Evolutionary conservation across 1,139 yeast species (phyloP), one percentile per base, ranked within the genome.

Genomic region (Debaryomyces robertsiae): DNA sequence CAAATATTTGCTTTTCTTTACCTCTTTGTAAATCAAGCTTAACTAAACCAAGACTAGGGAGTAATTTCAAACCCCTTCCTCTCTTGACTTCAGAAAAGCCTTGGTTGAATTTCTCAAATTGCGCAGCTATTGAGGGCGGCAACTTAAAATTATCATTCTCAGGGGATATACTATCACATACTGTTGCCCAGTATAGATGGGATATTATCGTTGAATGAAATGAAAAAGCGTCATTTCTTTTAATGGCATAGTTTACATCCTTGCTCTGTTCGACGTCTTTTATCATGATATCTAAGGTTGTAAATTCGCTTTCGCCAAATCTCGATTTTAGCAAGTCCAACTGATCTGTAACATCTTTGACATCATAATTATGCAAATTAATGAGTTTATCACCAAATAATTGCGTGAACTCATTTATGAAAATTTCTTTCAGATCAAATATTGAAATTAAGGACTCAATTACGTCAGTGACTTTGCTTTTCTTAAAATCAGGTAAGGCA

Each of bases 401-500:
- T 22, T 72, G 70, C 5, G 85, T 77, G 49, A 93, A 79, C 53
- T 88, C 96, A 28, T 76, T 71, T 28, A 89, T 75, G 49, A 93
- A 84, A 1, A 79, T 69, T n/a, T 80, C 87, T 51, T 84, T 84
- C 46, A 85, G 79, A 39, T 90, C 96, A 59, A 85, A 87, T 2
- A 91, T 79, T 1, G 93, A 81, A 1, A 86, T 72, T 30, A 89
- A 66, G 1, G 89, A 80, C 49, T 82, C 90, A 16, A 89, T 79
- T 3, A 84, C 75, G 56, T 88, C 95, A 40, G 75, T 73, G 6
- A 77, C 79, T 39, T 73, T 73, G n/a, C 77, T 79, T 47, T 79
- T 80, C 41, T 79, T 75, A 60, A 89, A 88, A 58, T 90, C 96
- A 0, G 95, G 87, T 6, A 94, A 76, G 0, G 96, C 95, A 63